Evolutionary conservation across 352 stramenopile species (phyloP).

Genomic region (Pythium phragmitis): DNA sequence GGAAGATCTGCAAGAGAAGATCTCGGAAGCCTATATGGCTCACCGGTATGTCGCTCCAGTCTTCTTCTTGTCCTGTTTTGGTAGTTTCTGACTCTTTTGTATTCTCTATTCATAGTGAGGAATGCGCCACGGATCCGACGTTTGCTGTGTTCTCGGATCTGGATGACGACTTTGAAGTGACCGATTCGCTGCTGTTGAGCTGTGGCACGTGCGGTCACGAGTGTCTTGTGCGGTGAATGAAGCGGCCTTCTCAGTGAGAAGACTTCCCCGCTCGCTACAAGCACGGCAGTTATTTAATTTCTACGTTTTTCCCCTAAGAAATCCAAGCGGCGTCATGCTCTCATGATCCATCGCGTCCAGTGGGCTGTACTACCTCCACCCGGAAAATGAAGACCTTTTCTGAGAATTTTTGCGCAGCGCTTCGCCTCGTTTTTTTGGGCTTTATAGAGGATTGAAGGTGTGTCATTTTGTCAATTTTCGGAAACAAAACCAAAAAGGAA

Average conservation of each 20-base stretch:
- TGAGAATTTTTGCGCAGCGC: too few relatives aligned
- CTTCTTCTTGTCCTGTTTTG: neutral
- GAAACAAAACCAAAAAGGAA: too few relatives aligned
- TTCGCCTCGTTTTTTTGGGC: neutral
- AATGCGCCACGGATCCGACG: conserved; percentile 43
- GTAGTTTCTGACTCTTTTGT: conserved; percentile 1
- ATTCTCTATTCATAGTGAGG: conserved; percentile 31
- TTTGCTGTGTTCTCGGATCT: conserved; percentile 41
- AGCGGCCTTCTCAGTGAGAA: neutral
- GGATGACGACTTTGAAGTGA: conserved; percentile 18
- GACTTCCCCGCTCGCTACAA: neutral
- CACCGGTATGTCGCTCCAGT: conserved; percentile 41
- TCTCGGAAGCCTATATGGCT: conserved; percentile 50
- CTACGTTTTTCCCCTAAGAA: neutral
- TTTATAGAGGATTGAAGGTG: neutral
- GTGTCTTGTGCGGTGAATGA: conserved; percentile 23
- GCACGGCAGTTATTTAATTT: conserved; percentile 15
- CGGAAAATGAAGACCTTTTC: too few relatives aligned
- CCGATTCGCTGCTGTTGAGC: conserved; percentile 40
- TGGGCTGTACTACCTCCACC: too few relatives aligned
- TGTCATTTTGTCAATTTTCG: neutral
- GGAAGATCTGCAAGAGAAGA: conserved; percentile 61
- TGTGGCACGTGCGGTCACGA: conserved; percentile 41
- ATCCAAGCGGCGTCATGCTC: conserved; percentile 6
- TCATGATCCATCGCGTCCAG: too few relatives aligned